A percentile compares a stretch with the other conserved stretches of the same genome.
phyloP scores from a whole-genome alignment of 306 rosid species.

The Vigna angularis region DNA sequence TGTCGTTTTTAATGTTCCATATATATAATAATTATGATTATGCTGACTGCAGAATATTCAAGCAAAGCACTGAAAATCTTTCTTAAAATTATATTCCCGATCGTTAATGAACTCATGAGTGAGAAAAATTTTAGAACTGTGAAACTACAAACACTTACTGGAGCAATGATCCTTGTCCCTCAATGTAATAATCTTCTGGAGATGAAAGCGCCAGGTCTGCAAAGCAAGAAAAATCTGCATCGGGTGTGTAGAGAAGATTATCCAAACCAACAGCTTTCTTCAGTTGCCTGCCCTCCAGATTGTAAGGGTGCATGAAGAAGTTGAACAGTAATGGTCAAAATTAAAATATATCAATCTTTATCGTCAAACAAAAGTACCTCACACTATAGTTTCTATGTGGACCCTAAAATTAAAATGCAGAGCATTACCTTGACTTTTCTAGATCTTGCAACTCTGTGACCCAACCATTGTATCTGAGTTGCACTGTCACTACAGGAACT shows the following conservation, averaged over 20 bases:
- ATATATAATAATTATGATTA: conserved; percentile 18
- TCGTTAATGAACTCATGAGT: background rate
- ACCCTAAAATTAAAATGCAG: conserved; percentile 23
- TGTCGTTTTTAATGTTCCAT: background rate
- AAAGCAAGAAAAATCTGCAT: conserved; percentile 99
- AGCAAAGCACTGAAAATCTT: background rate
- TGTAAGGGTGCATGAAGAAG: conserved; percentile 45
- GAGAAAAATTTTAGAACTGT: background rate
- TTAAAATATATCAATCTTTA: conserved; percentile 8
- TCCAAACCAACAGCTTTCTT: conserved; percentile 85
- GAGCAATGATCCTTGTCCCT: conserved; percentile 97
- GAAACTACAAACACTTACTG: conserved; percentile 65
- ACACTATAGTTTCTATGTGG: conserved; percentile 19
- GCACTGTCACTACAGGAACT: conserved; percentile 99
- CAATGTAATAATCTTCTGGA: conserved; percentile 91
- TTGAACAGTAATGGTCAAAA: conserved; percentile 28
- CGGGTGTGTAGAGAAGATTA: conserved; percentile 97
- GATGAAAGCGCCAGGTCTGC: conserved; percentile 95
- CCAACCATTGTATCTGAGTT: conserved; percentile 98
- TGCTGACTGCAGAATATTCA: background rate
- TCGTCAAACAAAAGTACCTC: conserved; percentile 20
- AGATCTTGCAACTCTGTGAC: conserved; percentile 95
- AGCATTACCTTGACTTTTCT: conserved; percentile 86
- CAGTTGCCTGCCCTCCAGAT: conserved; percentile 66
- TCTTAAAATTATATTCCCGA: conserved; percentile 9